phyloP scores from a whole-genome alignment of 306 rosid species.

The Medicago arabica region DNA sequence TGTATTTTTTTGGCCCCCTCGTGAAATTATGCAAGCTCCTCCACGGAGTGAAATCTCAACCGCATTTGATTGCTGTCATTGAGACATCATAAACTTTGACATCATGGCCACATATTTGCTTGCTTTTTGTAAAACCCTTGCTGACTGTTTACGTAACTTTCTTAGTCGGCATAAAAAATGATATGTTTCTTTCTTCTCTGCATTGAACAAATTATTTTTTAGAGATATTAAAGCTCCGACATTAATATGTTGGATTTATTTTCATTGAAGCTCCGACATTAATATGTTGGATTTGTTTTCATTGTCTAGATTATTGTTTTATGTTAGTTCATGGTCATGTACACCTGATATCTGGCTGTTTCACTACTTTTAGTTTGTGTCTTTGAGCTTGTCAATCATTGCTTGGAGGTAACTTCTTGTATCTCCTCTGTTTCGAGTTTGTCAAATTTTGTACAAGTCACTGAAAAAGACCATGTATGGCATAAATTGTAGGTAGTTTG shows the following conservation, averaged over 20 bases:
- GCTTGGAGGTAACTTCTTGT: background rate
- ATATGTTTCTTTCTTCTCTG: background rate
- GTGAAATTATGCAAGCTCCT: background rate
- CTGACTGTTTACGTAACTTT: background rate
- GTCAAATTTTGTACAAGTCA: background rate
- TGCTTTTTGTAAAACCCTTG: background rate
- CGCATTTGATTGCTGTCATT: background rate
- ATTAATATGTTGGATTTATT: background rate
- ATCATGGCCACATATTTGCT: background rate
- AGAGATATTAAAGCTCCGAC: background rate
- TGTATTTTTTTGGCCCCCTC: background rate
- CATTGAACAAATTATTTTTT: background rate
- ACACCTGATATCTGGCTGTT: background rate
- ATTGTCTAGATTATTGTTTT: constrained; percentile 11
- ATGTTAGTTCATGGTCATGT: background rate
- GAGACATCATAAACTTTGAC: background rate
- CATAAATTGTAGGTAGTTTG: background rate
- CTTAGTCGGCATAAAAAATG: background rate
- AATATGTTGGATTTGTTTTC: background rate
- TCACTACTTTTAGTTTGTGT: background rate
- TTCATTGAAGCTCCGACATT: background rate
- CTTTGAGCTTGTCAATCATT: background rate
- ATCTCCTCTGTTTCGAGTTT: background rate
- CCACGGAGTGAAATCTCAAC: background rate
- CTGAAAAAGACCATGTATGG: background rate